Percentiles rank a stretch among this genome's conserved stretches.
Evolutionary conservation across 768 basidiomycete species (phyloP).

Genomic region (Boletus eberwhitei): DNA sequence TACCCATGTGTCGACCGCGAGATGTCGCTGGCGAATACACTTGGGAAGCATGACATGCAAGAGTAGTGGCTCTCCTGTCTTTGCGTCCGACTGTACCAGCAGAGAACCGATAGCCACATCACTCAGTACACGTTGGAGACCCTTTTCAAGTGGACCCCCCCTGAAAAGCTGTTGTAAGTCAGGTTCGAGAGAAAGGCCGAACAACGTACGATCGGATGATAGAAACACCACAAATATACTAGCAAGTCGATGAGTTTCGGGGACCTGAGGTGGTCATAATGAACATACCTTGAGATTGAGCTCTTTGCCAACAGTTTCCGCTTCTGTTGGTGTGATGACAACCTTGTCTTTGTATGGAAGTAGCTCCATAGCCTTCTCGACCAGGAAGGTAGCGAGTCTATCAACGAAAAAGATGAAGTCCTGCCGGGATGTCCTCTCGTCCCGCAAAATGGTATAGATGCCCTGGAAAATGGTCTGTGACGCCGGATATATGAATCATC

Average conservation of each 20-base stretch:
- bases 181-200: neutral
- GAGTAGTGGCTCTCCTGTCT: conserved; percentile 83
- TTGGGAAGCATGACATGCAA: conserved; percentile 79
- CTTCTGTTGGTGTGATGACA: conserved; percentile 66
- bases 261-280: neutral
- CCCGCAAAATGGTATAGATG: conserved; percentile 83
- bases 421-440: conserved; percentile 63
- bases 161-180: conserved; percentile 35
- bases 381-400: conserved; percentile 76
- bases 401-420: conserved; percentile 95
- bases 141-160: conserved; percentile 87
- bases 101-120: conserved; percentile 86
- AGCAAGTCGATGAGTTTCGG: neutral
- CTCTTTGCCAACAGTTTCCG: conserved; percentile 55
- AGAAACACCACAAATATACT: conserved; percentile 85
- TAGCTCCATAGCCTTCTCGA: conserved; percentile 79
- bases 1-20: conserved; percentile 71
- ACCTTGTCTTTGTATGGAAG: conserved; percentile 66
- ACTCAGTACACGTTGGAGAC: conserved; percentile 83
- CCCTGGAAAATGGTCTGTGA: conserved; percentile 49
- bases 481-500: neutral
- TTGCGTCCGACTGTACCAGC: conserved; percentile 83
- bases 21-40: conserved; percentile 61
- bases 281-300: conserved; percentile 54
- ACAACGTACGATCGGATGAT: conserved; percentile 78